Conservation (phyloP, 805 yeast species). For the Metschnikowia lachancei region DNA sequence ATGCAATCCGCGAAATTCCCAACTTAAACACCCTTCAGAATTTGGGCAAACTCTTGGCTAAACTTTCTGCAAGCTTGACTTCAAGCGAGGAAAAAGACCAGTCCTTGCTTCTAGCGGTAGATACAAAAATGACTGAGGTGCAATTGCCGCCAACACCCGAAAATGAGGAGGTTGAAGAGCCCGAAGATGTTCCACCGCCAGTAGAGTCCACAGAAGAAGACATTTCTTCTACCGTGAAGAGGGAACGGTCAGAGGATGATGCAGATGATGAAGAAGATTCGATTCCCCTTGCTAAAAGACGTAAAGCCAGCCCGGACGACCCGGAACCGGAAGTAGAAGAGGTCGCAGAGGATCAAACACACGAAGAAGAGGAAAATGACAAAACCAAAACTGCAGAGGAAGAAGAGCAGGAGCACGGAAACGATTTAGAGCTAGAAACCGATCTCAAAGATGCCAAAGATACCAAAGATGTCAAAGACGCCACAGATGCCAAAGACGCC, state of each 20-base stretch:
- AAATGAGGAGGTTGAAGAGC: conserved; percentile 4
- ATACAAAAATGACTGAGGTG: conserved; percentile 8
- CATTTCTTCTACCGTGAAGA: conserved; percentile 1
- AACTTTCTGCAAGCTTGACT: conserved; percentile 39
- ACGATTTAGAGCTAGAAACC: neutral
- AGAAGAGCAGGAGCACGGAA: conserved; percentile 1
- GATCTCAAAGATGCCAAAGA: conserved; percentile 11
- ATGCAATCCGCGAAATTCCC: conserved; percentile 41
- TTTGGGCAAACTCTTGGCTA: conserved; percentile 42
- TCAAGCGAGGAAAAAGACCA: conserved; percentile 33
- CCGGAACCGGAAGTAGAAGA: conserved; percentile 2
- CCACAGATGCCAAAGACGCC: conserved; percentile 4
- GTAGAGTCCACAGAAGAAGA: neutral
- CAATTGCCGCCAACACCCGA: conserved; percentile 4
- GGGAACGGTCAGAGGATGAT: conserved; percentile 10
- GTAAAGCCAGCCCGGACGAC: conserved; percentile 3
- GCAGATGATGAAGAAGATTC: conserved; percentile 15
- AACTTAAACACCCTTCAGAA: conserved; percentile 45
- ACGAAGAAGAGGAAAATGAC: conserved; percentile 8
- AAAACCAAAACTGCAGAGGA: conserved; percentile 6
- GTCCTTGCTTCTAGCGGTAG: conserved; percentile 24
- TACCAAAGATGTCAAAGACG: conserved; percentile 1
- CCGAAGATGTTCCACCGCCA: neutral
- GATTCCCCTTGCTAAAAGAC: conserved; percentile 18
- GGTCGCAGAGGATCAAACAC: conserved; percentile 1